Percentiles rank a stretch among this genome's conserved stretches.
These are phyloP conservation scores for Colletotrichum higginsianum DNA, from an alignment of 2,329 filamentous ascomycete species.

Conservation along the genomic window DNA sequence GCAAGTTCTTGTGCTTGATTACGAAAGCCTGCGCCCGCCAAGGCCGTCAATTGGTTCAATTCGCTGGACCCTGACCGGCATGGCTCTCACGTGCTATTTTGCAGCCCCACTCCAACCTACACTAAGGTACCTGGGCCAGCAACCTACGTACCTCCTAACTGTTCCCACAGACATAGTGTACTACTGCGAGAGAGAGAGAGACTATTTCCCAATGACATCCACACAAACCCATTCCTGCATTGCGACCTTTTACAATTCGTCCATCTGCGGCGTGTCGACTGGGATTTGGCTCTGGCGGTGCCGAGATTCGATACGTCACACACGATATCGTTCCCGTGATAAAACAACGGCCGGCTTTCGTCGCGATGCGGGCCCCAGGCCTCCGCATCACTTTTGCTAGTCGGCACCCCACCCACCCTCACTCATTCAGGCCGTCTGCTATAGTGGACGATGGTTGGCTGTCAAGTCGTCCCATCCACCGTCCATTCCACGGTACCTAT, in stretches of 20 bases:
- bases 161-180: not conserved
- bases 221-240: conserved; percentile 4
- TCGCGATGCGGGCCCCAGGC: conserved; percentile 17
- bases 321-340: conserved; percentile 2
- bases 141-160: not conserved
- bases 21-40: conserved; percentile 35
- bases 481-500: not conserved
- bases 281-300: conserved; percentile 2
- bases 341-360: not conserved
- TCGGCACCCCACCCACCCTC: not conserved
- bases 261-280: not conserved
- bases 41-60: conserved; percentile 23
- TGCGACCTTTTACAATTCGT: conserved; percentile 5
- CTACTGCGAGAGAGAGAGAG: not conserved
- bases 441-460: not conserved
- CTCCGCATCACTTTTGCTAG: conserved; percentile 3
- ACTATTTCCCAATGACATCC: not conserved
- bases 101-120: not conserved
- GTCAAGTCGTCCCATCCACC: not conserved
- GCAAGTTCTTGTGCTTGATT: conserved; percentile 36
- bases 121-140: too few relatives aligned
- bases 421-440: too few relatives aligned
- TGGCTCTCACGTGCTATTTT: conserved; percentile 31
- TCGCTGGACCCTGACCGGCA: conserved; percentile 1
- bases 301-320: conserved; percentile 2